Conservation (phyloP, 306 rosid species). For the Medicago lupulina region DNA sequence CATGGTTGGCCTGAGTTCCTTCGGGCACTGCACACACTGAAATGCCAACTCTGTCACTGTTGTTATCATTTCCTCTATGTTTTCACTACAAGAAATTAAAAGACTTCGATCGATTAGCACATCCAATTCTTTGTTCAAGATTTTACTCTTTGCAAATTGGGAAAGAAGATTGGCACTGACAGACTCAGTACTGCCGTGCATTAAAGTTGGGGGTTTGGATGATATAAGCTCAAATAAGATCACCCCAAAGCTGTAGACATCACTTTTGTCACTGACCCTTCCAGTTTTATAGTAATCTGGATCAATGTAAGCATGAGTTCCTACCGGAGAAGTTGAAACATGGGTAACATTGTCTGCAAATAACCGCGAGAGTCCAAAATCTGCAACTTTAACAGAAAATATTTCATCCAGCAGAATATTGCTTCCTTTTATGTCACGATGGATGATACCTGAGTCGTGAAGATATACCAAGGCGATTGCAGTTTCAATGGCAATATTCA, state of each 20-base stretch:
- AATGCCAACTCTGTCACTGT: conserved; percentile 71
- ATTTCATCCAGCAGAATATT: conserved; percentile 63
- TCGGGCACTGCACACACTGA: conserved; percentile 61
- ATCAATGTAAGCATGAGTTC: conserved; percentile 57
- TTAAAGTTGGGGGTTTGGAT: conserved; percentile 43
- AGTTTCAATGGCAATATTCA: conserved; percentile 68
- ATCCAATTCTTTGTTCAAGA: conserved; percentile 48
- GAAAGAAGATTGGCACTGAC: no score
- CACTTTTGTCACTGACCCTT: conserved; percentile 66
- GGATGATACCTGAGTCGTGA: conserved; percentile 67
- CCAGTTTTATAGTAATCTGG: conserved; percentile 62
- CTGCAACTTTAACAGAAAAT: conserved; percentile 65
- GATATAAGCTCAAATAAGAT: conserved; percentile 62
- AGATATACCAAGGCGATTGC: conserved; percentile 65
- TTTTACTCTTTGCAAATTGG: conserved; percentile 53
- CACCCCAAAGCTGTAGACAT: conserved; percentile 45
- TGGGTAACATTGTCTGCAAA: conserved; percentile 46
- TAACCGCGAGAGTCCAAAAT: conserved; percentile 66
- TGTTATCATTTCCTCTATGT: conserved; percentile 39
- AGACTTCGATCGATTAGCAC: conserved; percentile 57
- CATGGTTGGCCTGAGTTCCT: conserved; percentile 67
- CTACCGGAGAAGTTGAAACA: conserved; percentile 33
- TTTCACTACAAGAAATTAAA: conserved; percentile 48
- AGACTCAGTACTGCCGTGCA: no score
- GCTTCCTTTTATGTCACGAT: conserved; percentile 68